Conservation (phyloP, 495 filamentous ascomycete species). For the Penicillium desertorum region DNA sequence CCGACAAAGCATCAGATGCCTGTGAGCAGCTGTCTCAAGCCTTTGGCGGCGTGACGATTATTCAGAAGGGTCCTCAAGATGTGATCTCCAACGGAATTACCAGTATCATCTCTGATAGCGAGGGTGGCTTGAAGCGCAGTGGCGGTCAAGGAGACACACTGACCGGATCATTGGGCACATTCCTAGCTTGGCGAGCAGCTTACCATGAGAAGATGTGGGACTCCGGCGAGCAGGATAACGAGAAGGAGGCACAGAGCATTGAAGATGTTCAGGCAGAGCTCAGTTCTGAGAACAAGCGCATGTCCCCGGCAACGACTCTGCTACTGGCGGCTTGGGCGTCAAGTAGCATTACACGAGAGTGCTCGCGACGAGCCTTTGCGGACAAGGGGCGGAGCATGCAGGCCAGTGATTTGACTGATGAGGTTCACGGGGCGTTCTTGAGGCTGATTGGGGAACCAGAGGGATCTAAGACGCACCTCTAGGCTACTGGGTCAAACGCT, state of each 20-base stretch:
- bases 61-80: conserved; percentile 88
- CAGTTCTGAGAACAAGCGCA: conserved; percentile 44
- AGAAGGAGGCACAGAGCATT: conserved; percentile 38
- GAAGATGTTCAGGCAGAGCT: conserved; percentile 45
- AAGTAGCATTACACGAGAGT: conserved; percentile 84
- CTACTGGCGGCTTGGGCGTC: conserved; percentile 83
- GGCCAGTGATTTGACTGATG: conserved; percentile 89
- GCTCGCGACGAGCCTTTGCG: conserved; percentile 81
- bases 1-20: conserved; percentile 49
- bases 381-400: conserved; percentile 88
- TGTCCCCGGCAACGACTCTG: conserved; percentile 62
- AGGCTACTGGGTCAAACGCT: conserved; percentile 7
- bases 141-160: conserved; percentile 96
- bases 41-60: conserved; percentile 83
- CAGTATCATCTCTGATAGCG: conserved; percentile 69
- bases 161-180: conserved; percentile 83
- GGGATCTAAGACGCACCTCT: conserved; percentile 43
- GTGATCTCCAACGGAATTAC: conserved; percentile 78
- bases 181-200: conserved; percentile 82
- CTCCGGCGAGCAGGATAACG: conserved; percentile 46
- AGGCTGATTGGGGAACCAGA: conserved; percentile 66
- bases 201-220: conserved; percentile 87
- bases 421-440: conserved; percentile 81
- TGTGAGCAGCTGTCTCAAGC: conserved; percentile 73
- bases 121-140: conserved; percentile 83